Evolutionary conservation across 176 grass and related monocot species (phyloP).

Genomic region (Triticum timopheevii): DNA sequence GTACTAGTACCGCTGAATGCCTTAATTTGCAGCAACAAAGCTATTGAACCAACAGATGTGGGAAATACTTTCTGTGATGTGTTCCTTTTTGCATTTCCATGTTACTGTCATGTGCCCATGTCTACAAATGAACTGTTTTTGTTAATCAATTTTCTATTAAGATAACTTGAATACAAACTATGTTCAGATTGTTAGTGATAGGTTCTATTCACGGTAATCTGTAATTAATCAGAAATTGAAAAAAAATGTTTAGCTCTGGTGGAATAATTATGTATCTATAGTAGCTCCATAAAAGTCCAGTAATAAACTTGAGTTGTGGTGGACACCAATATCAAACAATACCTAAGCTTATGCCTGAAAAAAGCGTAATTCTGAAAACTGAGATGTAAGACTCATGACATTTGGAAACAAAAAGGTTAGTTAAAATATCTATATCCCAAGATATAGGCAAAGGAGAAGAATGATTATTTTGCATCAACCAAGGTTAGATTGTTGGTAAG

Average conservation of each 20-base stretch:
- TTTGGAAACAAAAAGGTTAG: no score
- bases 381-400: neutral
- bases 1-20: neutral
- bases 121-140: neutral
- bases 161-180: neutral
- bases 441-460: no score
- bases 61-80: neutral
- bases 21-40: neutral
- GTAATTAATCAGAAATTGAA: neutral
- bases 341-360: neutral
- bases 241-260: neutral
- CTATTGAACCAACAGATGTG: neutral
- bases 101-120: neutral
- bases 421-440: no score
- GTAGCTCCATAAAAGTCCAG: neutral
- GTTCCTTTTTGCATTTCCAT: neutral
- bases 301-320: neutral
- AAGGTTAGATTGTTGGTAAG: neutral
- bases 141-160: neutral
- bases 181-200: neutral
- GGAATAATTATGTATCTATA: neutral
- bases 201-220: neutral
- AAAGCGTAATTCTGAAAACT: neutral
- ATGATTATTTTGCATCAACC: no score
- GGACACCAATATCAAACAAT: neutral